These are phyloP conservation scores for Tuber microsphaerosporum DNA, from an alignment of 495 filamentous ascomycete genomes.

Conservation along the genomic window DNA sequence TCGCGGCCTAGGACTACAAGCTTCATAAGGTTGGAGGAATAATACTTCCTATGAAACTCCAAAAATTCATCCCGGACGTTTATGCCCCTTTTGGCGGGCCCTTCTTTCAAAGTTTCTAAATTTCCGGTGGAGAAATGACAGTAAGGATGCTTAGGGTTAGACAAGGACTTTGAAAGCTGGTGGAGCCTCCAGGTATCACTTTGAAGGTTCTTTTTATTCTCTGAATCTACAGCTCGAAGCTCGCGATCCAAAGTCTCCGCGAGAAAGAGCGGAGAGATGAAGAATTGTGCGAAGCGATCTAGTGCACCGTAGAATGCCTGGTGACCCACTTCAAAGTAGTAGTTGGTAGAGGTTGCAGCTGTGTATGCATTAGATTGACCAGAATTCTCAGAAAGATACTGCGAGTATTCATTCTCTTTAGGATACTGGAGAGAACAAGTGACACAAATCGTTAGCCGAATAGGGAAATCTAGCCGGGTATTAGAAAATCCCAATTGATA, in stretches of 20 bases:
- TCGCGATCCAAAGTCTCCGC: slow-evolving; percentile 86
- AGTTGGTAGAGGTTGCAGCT: slow-evolving; percentile 88
- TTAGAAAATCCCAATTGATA: neutral
- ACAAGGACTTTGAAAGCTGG: slow-evolving; percentile 84
- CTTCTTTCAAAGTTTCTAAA: slow-evolving; percentile 77
- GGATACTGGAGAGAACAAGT: slow-evolving; percentile 57
- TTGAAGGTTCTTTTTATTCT: slow-evolving; percentile 99
- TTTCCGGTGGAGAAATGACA: slow-evolving; percentile 95
- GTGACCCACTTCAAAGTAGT: slow-evolving; percentile 92
- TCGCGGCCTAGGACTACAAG: slow-evolving; percentile 85
- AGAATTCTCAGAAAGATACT: slow-evolving; percentile 81
- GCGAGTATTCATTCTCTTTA: slow-evolving; percentile 89
- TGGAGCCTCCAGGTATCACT: slow-evolving; percentile 87
- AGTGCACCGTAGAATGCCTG: slow-evolving; percentile 75
- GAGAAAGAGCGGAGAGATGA: slow-evolving; percentile 84
- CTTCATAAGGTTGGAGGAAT: slow-evolving; percentile 96
- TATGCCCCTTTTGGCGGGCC: slow-evolving; percentile 71
- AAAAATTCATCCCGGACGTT: slow-evolving; percentile 92
- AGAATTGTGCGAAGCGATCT: slow-evolving; percentile 97
- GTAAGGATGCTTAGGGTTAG: slow-evolving; percentile 87
- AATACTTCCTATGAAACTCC: slow-evolving; percentile 79
- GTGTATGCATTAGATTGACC: slow-evolving; percentile 95
- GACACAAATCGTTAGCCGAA: slow-evolving; percentile 7
- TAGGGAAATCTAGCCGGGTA: slow-evolving; percentile 4
- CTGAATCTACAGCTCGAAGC: slow-evolving; percentile 87